Percentiles rank a stretch among this genome's conserved stretches.
Evolutionary conservation across 495 filamentous ascomycete species (phyloP).

Genomic region (Penicillium robsamsonii): DNA sequence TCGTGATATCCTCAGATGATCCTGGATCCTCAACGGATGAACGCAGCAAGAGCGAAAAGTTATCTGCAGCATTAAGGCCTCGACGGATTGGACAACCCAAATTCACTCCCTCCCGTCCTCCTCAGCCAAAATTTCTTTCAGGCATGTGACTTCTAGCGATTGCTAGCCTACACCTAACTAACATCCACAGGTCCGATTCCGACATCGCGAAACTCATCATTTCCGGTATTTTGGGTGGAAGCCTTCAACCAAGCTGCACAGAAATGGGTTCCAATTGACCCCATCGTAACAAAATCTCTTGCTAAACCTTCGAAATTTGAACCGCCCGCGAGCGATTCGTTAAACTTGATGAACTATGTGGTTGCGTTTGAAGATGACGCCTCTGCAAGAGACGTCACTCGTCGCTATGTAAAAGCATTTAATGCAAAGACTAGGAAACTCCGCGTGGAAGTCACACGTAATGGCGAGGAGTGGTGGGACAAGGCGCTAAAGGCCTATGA

Average conservation of each 20-base stretch:
- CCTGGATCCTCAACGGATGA: slow-evolving; percentile 33
- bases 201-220: slow-evolving; percentile 50
- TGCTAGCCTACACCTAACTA: not conserved
- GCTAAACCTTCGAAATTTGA: slow-evolving; percentile 75
- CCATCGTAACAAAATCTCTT: slow-evolving; percentile 73
- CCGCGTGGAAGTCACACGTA: slow-evolving; percentile 66
- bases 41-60: slow-evolving; percentile 8
- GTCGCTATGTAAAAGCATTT: slow-evolving; percentile 75
- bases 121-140: slow-evolving; percentile 5
- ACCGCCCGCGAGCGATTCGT: slow-evolving; percentile 68
- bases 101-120: slow-evolving; percentile 32
- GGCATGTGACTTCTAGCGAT: slow-evolving; percentile 10
- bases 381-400: slow-evolving; percentile 74
- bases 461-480: slow-evolving; percentile 73
- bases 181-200: slow-evolving; percentile 21
- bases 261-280: slow-evolving; percentile 89
- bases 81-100: slow-evolving; percentile 46
- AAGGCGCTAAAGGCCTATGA: slow-evolving; percentile 59
- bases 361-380: slow-evolving; percentile 80
- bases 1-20: slow-evolving; percentile 42
- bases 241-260: slow-evolving; percentile 78
- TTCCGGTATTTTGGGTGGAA: slow-evolving; percentile 92
- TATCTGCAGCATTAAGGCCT: slow-evolving; percentile 21
- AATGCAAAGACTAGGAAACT: slow-evolving; percentile 81
- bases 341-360: slow-evolving; percentile 78